Evolutionary conservation across 495 filamentous ascomycete genomes (phyloP).

Genomic region (Achaetomiella virescens): DNA sequence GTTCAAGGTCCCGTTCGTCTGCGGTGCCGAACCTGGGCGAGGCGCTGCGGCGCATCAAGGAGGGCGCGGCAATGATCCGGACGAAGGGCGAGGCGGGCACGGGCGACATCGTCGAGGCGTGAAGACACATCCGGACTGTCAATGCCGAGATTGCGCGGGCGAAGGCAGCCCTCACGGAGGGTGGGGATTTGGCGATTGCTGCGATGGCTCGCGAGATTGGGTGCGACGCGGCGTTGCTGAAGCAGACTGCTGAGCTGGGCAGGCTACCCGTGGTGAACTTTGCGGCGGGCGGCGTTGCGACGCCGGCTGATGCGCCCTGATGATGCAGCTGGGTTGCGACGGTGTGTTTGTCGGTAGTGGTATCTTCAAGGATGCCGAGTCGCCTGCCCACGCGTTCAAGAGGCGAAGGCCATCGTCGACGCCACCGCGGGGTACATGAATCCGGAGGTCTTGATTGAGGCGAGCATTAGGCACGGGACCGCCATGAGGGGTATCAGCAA

Average conservation of each 20-base stretch:
- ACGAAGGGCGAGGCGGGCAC: slow-evolving; percentile 98
- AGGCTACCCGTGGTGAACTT: slow-evolving; percentile 97
- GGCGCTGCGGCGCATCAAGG: slow-evolving; percentile 82
- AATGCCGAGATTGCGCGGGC: slow-evolving; percentile 76
- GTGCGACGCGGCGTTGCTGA: slow-evolving; percentile 67
- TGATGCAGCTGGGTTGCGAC: slow-evolving; percentile 99
- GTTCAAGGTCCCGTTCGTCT: slow-evolving; percentile 89
- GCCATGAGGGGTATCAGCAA: slow-evolving; percentile 95
- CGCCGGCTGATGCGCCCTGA: slow-evolving; percentile 95
- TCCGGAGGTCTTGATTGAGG: slow-evolving; percentile 78
- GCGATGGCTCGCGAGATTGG: slow-evolving; percentile 76
- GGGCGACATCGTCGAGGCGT: slow-evolving; percentile 96
- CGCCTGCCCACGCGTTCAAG: slow-evolving; percentile 72
- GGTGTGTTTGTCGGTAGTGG: slow-evolving; percentile 95
- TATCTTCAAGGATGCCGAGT: slow-evolving; percentile 74
- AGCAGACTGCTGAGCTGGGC: slow-evolving; percentile 78
- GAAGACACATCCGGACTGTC: slow-evolving; percentile 91
- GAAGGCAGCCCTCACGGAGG: slow-evolving; percentile 50
- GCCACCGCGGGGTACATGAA: slow-evolving; percentile 87
- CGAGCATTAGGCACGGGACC: slow-evolving; percentile 80
- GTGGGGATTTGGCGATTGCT: slow-evolving; percentile 61
- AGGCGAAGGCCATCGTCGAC: slow-evolving; percentile 92
- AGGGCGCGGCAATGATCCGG: slow-evolving; percentile 97
- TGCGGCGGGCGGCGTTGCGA: slow-evolving; percentile 93
- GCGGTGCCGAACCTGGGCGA: slow-evolving; percentile 97